Evolutionary conservation across 2,329 filamentous ascomycete species (phyloP).

Genomic region (Aureobasidium sp.): DNA sequence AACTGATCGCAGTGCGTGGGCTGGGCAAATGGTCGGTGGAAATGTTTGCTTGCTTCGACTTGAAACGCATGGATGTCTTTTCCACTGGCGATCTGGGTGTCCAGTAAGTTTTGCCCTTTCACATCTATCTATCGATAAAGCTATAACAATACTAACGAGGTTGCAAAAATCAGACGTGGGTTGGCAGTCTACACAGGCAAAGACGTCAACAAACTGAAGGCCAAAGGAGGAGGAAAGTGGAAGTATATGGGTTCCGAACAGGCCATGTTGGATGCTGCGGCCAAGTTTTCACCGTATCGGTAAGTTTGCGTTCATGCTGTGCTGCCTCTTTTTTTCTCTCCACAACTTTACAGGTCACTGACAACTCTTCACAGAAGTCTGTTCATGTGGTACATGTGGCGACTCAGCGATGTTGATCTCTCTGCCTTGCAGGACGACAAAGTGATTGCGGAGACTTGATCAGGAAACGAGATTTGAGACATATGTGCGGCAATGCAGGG

Average conservation of each 20-base stretch:
- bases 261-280: conserved; percentile 81
- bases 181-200: conserved; percentile 82
- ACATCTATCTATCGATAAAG: too few relatives aligned
- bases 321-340: not conserved
- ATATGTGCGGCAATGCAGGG: too few relatives aligned
- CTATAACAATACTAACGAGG: not conserved
- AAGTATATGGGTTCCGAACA: conserved; percentile 87
- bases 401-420: conserved; percentile 65
- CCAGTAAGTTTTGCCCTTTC: conserved; percentile 48
- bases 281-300: conserved; percentile 75
- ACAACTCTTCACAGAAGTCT: conserved; percentile 52
- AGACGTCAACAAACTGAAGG: conserved; percentile 78
- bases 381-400: conserved; percentile 99
- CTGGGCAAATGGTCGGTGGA: conserved; percentile 88
- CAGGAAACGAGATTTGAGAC: too few relatives aligned
- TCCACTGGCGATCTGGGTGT: conserved; percentile 87
- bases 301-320: conserved; percentile 30
- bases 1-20: conserved; percentile 77
- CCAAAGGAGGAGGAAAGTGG: conserved; percentile 77
- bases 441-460: not conserved
- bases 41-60: conserved; percentile 96
- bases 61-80: conserved; percentile 93
- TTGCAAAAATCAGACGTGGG: conserved; percentile 51
- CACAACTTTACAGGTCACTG: not conserved
- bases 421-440: conserved; percentile 35